phyloP scores from a whole-genome alignment of 1,139 yeast species.

The Suhomyces anneliseae region DNA sequence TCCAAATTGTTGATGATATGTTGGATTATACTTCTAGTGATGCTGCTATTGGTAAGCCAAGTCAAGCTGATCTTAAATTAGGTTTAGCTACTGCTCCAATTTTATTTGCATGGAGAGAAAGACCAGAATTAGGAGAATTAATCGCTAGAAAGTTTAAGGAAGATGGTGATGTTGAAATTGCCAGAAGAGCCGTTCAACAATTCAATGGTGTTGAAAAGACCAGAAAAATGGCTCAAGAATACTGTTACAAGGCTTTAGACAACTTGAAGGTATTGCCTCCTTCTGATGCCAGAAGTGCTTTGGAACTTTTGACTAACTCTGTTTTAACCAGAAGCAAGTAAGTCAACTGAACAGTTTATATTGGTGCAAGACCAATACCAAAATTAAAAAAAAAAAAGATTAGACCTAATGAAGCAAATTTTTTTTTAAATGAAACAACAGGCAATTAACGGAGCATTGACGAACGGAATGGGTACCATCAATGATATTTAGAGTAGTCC shows the following conservation, averaged over 20 bases:
- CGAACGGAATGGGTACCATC: too few relatives aligned
- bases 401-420: not conserved
- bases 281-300: constrained; percentile 85
- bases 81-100: constrained; percentile 98
- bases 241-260: constrained; percentile 71
- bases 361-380: not conserved
- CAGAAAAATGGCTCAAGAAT: constrained; percentile 70
- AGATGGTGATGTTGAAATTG: constrained; percentile 81
- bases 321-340: constrained; percentile 77
- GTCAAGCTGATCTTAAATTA: constrained; percentile 89
- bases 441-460: too few relatives aligned
- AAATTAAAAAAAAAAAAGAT: not conserved
- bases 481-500: too few relatives aligned
- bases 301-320: constrained; percentile 80
- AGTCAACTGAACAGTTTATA: not conserved
- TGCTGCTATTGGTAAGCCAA: constrained; percentile 85
- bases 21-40: constrained; percentile 89
- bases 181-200: constrained; percentile 69
- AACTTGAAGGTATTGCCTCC: constrained; percentile 78
- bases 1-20: constrained; percentile 95
- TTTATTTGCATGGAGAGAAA: constrained; percentile 87
- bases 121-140: constrained; percentile 79
- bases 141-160: constrained; percentile 79
- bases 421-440: not conserved
- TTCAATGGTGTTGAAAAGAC: constrained; percentile 80